Percentiles rank a stretch among this genome's conserved stretches.
These are phyloP conservation scores for Saururus chinensis DNA, from an alignment of 164 flowering plant species.

Conservation along the genomic window DNA sequence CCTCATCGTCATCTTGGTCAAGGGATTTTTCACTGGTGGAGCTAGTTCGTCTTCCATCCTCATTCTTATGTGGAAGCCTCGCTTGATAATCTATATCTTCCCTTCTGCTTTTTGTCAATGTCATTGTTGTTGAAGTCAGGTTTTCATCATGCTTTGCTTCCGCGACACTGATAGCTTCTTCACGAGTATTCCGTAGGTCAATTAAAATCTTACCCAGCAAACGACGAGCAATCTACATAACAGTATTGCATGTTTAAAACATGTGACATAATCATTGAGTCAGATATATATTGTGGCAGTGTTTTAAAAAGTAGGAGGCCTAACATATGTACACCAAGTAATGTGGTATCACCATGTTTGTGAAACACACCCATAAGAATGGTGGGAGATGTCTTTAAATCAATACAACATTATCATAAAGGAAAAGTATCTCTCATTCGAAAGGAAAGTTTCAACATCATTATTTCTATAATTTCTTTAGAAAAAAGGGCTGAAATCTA, in stretches of 20 bases:
- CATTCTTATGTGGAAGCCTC: slow-evolving; percentile 39
- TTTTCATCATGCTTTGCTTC: slow-evolving; percentile 68
- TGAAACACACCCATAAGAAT: too few relatives aligned
- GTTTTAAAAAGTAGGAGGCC: too few relatives aligned
- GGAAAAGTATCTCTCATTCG: too few relatives aligned
- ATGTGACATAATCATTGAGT: neutral
- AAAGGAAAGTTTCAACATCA: too few relatives aligned
- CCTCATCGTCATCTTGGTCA: slow-evolving; percentile 95
- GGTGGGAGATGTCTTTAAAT: too few relatives aligned
- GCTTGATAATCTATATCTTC: slow-evolving; percentile 41
- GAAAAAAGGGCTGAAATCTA: too few relatives aligned
- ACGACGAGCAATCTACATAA: slow-evolving; percentile 83
- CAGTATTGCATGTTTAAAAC: neutral
- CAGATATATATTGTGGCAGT: neutral
- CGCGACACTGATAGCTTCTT: slow-evolving; percentile 86
- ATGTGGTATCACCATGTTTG: too few relatives aligned
- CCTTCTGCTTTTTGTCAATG: slow-evolving; percentile 16
- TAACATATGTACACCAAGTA: too few relatives aligned
- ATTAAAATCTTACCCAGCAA: slow-evolving; percentile 92
- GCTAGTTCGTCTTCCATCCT: slow-evolving; percentile 48
- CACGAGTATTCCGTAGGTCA: slow-evolving; percentile 91
- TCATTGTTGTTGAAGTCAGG: slow-evolving; percentile 14
- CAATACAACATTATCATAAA: too few relatives aligned
- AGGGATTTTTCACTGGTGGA: slow-evolving; percentile 60
- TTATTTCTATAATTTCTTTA: too few relatives aligned